A percentile compares a stretch with the other conserved stretches of the same genome.
These are phyloP conservation scores for Diplodia mutila DNA, from an alignment of 2,329 filamentous ascomycete genomes.

Conservation along the genomic window DNA sequence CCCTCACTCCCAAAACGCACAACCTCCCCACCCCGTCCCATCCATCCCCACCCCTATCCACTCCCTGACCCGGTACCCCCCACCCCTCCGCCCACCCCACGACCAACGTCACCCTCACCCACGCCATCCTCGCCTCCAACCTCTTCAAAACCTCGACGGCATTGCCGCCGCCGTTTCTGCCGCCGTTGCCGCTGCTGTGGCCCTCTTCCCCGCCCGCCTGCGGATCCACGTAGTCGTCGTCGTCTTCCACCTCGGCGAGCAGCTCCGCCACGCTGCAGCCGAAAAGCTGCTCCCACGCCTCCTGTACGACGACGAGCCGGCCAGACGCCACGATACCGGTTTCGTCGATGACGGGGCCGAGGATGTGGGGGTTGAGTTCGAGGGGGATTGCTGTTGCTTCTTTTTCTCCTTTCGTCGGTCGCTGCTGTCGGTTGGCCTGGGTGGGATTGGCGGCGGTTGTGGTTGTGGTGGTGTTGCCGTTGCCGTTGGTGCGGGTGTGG, in stretches of 20 bases:
- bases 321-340: constrained; percentile 57
- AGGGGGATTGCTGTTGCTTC: constrained; percentile 33
- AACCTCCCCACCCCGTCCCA: too few species aligned
- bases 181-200: too few species aligned
- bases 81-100: constrained; percentile 49
- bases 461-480: too few species aligned
- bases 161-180: too few species aligned
- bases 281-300: constrained; percentile 58
- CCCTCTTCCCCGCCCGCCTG: too few species aligned
- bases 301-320: constrained; percentile 58
- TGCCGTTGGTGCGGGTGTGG: too few species aligned
- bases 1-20: too few species aligned
- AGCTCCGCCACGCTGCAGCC: constrained; percentile 51
- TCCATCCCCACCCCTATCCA: not conserved
- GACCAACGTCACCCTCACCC: constrained; percentile 57
- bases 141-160: constrained; percentile 47
- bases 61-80: not conserved
- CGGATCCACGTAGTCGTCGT: too few species aligned
- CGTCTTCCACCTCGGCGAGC: constrained; percentile 37
- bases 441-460: too few species aligned
- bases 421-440: not conserved
- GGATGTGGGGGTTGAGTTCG: constrained; percentile 48
- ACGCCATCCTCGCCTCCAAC: constrained; percentile 57
- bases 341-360: constrained; percentile 56
- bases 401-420: not conserved